Evolutionary conservation across 805 yeast species (phyloP), one percentile per base, ranked within the genome.

Genomic region (Kazachstania viticola): DNA sequence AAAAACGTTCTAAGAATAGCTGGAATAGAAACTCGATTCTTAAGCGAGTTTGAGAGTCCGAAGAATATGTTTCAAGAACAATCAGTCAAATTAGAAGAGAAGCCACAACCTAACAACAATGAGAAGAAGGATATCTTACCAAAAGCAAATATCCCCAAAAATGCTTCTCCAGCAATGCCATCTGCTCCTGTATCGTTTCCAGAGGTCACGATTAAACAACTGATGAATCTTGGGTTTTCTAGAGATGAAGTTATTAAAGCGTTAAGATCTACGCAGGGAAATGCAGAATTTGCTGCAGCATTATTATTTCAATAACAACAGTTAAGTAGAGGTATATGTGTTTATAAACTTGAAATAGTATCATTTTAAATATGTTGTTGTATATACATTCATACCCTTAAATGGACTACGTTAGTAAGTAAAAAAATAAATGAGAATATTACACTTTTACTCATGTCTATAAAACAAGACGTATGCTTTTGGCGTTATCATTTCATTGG

Each of bases 391-490:
- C n/a, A n/a, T n/a, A n/a, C n/a, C n/a, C n/a, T n/a, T n/a, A n/a
- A n/a, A n/a, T n/a, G n/a, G n/a, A n/a, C n/a, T n/a, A n/a, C n/a
- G n/a, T n/a, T n/a, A n/a, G n/a, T n/a, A n/a, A n/a, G n/a, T n/a
- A n/a, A n/a, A n/a, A n/a, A n/a, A n/a, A n/a, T n/a, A n/a, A n/a
- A n/a, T n/a, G n/a, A n/a, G n/a, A n/a, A n/a, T n/a, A n/a, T n/a
- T n/a, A n/a, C n/a, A n/a, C n/a, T n/a, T n/a, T n/a, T n/a, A n/a
- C n/a, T n/a, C n/a, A n/a, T n/a, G n/a, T n/a, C 27, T 70, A 51
- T 80, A 85, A 53, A 85, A 84, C 38, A 85, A 60, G 28, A 91
- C 83, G 53, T 85, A 85, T 5, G 94, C 95, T 53, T 80, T 78
- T 30, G 67, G 62, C 43, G 79, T 79, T 28, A 80, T 60, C 17